Conservation (phyloP, 1,139 yeast genomes). For the Candida pseudoviswanathii region DNA sequence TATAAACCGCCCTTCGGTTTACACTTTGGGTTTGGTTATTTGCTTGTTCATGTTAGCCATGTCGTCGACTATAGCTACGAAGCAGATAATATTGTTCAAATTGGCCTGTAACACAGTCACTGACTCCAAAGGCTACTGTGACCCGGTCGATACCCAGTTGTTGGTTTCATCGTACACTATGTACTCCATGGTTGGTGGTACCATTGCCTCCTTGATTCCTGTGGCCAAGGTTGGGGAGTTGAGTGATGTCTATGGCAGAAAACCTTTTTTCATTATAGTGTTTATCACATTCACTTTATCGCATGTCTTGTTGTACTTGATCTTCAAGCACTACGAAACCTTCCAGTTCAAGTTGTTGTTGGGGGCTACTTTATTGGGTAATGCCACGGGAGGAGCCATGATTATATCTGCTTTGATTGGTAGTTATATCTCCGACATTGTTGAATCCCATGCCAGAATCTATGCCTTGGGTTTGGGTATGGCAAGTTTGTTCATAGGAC, state of each 20-base stretch:
- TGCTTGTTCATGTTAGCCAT: slow-evolving; percentile 28
- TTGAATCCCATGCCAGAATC: slow-evolving; percentile 55
- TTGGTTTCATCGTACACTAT: slow-evolving; percentile 34
- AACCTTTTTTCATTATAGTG: slow-evolving; percentile 41
- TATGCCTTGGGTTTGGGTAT: slow-evolving; percentile 55
- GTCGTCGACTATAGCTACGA: slow-evolving; percentile 32
- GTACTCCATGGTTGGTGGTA: slow-evolving; percentile 22
- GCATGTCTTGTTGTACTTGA: slow-evolving; percentile 24
- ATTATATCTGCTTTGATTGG: slow-evolving; percentile 52
- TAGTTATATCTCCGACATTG: slow-evolving; percentile 66
- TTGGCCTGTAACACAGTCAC: slow-evolving; percentile 36
- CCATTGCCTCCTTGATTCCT: slow-evolving; percentile 33
- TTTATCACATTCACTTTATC: slow-evolving; percentile 29
- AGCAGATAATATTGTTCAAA: slow-evolving; percentile 29
- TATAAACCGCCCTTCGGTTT: slow-evolving; percentile 37
- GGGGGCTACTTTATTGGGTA: slow-evolving; percentile 39
- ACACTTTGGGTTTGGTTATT: slow-evolving; percentile 28
- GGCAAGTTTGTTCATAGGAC: slow-evolving; percentile 59
- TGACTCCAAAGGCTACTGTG: slow-evolving; percentile 24
- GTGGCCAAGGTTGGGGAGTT: slow-evolving; percentile 54
- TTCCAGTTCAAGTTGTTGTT: slow-evolving; percentile 34
- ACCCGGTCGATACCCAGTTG: slow-evolving; percentile 36
- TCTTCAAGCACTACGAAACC: slow-evolving; percentile 31
- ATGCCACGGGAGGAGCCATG: slow-evolving; percentile 56
- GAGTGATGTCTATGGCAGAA: slow-evolving; percentile 64